phyloP scores from a whole-genome alignment of 83 land plant species.

The Picea abies region DNA sequence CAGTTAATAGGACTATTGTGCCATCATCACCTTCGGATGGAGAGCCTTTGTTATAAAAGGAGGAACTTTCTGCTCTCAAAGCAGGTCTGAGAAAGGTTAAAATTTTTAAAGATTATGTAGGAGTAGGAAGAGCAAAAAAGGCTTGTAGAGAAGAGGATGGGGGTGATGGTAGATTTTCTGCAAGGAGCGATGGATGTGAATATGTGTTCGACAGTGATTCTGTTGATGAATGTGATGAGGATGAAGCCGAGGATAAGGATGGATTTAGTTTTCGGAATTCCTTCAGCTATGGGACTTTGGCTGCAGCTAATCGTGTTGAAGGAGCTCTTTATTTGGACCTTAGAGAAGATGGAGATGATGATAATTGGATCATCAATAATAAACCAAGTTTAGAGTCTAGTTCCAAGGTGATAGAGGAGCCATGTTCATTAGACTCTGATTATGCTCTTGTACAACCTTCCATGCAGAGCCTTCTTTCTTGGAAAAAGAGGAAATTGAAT shows the following conservation, averaged over 20 bases:
- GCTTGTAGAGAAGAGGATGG: constrained; percentile 41
- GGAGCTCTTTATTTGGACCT: constrained; percentile 28
- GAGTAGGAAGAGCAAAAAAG: constrained; percentile 42
- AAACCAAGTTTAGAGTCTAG: constrained; percentile 47
- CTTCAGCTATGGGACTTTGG: constrained; percentile 54
- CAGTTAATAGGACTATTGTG: constrained; percentile 33
- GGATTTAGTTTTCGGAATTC: constrained; percentile 38
- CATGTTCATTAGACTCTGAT: constrained; percentile 28
- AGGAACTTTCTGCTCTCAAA: constrained; percentile 66
- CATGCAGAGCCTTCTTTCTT: constrained; percentile 57
- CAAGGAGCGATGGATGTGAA: constrained; percentile 39
- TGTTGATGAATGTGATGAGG: constrained; percentile 13
- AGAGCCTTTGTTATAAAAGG: constrained; percentile 38
- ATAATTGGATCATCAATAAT: constrained; percentile 55
- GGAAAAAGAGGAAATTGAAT: constrained; percentile 68
- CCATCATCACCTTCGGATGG: constrained; percentile 34
- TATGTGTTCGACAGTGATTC: constrained; percentile 52
- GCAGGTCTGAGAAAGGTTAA: constrained; percentile 61
- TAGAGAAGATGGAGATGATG: constrained; percentile 37
- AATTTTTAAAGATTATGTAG: constrained; percentile 43
- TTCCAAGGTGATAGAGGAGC: constrained; percentile 25
- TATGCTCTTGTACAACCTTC: constrained; percentile 32
- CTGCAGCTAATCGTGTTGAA: constrained; percentile 45
- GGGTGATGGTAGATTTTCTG: constrained; percentile 43
- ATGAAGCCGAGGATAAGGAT: constrained; percentile 1